phyloP scores from a whole-genome alignment of 2,329 filamentous ascomycete genomes.

The Cercospora sesami region DNA sequence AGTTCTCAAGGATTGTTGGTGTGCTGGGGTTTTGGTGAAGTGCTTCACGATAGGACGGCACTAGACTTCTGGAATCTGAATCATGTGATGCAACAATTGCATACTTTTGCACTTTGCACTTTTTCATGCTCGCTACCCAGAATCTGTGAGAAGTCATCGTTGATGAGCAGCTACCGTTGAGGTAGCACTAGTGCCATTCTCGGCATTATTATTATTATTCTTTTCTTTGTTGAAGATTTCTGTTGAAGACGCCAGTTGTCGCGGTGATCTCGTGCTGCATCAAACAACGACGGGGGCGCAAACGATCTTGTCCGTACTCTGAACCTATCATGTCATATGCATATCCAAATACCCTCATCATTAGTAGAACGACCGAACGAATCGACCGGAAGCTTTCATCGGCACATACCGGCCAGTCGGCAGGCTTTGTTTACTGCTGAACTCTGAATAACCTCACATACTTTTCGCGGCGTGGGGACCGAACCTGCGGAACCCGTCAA shows the following conservation, averaged over 20 bases:
- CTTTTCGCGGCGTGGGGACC: not conserved
- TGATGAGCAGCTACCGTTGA: not conserved
- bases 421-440: not conserved
- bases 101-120: not conserved
- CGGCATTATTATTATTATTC: not conserved
- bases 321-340: not conserved
- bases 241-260: not conserved
- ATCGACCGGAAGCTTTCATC: not conserved
- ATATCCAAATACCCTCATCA: not conserved
- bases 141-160: not conserved
- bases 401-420: not conserved
- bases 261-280: not conserved
- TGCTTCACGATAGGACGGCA: not conserved
- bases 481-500: not conserved
- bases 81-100: not conserved
- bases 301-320: not conserved
- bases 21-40: not conserved
- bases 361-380: not conserved
- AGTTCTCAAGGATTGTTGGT: not conserved
- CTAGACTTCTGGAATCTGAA: not conserved
- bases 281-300: no score
- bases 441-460: not conserved
- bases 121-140: not conserved
- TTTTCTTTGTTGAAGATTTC: not conserved
- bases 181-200: not conserved